These are phyloP conservation scores for Podospora anserina DNA, from an alignment of 495 filamentous ascomycete species.

Conservation along the genomic window DNA sequence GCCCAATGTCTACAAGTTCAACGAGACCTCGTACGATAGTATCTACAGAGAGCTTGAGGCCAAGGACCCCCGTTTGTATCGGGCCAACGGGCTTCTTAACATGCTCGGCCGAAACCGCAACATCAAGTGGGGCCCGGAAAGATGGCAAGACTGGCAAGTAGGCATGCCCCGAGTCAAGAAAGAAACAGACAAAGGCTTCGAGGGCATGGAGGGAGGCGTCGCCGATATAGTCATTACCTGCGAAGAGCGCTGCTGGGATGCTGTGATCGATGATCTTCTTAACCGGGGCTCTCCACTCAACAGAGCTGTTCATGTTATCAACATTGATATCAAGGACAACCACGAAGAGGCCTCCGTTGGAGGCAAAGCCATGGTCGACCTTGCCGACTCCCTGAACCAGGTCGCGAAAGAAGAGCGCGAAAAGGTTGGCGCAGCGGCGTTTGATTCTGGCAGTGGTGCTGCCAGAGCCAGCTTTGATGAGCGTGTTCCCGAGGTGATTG, in stretches of 20 bases:
- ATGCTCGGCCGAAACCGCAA: conserved; percentile 91
- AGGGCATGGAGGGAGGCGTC: conserved; percentile 84
- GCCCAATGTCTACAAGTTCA: conserved; percentile 97
- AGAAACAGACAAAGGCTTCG: conserved; percentile 60
- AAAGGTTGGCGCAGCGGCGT: conserved; percentile 56
- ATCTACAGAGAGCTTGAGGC: conserved; percentile 85
- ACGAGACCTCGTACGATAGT: conserved; percentile 82
- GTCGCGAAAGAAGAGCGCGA: conserved; percentile 74
- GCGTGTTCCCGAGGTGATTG: conserved; percentile 86
- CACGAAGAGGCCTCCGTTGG: conserved; percentile 93
- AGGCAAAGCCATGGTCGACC: conserved; percentile 85
- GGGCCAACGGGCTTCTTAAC: conserved; percentile 84
- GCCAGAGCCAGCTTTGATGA: conserved; percentile 82
- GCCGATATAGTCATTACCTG: conserved; percentile 97
- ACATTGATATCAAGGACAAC: conserved; percentile 97
- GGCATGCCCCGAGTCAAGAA: conserved; percentile 74
- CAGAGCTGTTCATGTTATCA: conserved; percentile 92
- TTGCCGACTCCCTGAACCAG: conserved; percentile 82
- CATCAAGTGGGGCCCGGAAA: conserved; percentile 92
- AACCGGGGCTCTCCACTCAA: conserved; percentile 80
- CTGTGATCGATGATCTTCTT: conserved; percentile 90
- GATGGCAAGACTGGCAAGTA: conserved; percentile 97
- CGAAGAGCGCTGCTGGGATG: conserved; percentile 98
- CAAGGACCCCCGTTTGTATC: conserved; percentile 87
- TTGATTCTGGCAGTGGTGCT: conserved; percentile 64